Percentiles rank a stretch among this genome's conserved stretches.
phyloP scores from a whole-genome alignment of 108 stramenopile species.

The Nannochloropsis granulata region DNA sequence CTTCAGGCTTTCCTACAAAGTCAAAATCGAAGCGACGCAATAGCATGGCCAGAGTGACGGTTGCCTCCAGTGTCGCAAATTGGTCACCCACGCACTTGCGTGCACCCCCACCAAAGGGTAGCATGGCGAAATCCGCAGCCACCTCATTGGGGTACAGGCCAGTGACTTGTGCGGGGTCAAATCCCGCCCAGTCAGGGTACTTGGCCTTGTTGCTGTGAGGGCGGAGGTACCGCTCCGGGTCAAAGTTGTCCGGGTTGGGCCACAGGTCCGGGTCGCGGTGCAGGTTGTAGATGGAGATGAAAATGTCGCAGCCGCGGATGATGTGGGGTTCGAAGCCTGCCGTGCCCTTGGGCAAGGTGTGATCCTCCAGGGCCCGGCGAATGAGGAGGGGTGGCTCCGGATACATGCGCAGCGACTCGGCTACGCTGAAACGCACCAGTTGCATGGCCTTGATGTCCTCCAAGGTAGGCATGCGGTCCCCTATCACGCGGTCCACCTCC shows the following conservation, averaged over 20 bases:
- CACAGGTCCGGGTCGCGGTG: conserved; percentile 77
- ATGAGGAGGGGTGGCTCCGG: conserved; percentile 89
- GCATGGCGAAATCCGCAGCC: conserved; percentile 67
- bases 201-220: conserved; percentile 62
- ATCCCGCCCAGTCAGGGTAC: conserved; percentile 70
- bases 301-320: conserved; percentile 58
- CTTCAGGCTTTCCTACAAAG: conserved; percentile 46
- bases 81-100: conserved; percentile 93
- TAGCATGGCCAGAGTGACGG: conserved; percentile 74
- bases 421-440: conserved; percentile 60
- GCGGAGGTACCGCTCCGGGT: conserved; percentile 68
- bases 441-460: conserved; percentile 59
- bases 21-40: conserved; percentile 80
- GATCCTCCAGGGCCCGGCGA: conserved; percentile 68
- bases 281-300: conserved; percentile 81
- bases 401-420: conserved; percentile 73
- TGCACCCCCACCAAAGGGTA: conserved; percentile 78
- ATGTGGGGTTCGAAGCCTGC: conserved; percentile 51
- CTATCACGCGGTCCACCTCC: conserved; percentile 76
- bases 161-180: conserved; percentile 63
- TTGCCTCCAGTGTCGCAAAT: conserved; percentile 82
- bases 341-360: conserved; percentile 55
- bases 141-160: conserved; percentile 81
- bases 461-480: conserved; percentile 61
- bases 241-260: conserved; percentile 70